Evolutionary conservation across 2,329 filamentous ascomycete species (phyloP).

Genomic region (Sordariomycetes sp.): DNA sequence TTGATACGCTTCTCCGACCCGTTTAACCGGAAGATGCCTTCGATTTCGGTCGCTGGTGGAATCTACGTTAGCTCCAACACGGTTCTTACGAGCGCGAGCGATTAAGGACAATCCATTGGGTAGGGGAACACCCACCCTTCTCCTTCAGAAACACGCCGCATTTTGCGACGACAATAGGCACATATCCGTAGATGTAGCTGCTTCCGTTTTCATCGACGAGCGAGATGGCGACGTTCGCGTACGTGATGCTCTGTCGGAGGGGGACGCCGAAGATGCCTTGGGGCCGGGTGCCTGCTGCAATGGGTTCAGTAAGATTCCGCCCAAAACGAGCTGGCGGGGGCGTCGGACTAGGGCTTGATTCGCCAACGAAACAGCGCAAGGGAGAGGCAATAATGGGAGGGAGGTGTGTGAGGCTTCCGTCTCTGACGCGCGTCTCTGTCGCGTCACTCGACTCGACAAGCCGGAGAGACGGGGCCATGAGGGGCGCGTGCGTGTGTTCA

Average conservation of each 20-base stretch:
- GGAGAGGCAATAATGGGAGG: constrained; percentile 1
- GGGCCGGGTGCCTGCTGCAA: constrained; percentile 27
- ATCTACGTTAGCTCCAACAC: background rate
- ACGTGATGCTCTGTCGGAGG: constrained; percentile 86
- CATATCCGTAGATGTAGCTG: constrained; percentile 97
- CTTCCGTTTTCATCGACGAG: constrained; percentile 84
- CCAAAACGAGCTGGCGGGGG: constrained; percentile 2
- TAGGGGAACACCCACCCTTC: constrained; percentile 58
- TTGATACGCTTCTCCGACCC: constrained; percentile 98
- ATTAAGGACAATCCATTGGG: background rate
- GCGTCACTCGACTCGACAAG: constrained; percentile 10
- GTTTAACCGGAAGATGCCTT: constrained; percentile 92
- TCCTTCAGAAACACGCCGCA: constrained; percentile 97
- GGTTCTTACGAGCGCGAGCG: background rate
- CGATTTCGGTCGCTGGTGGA: constrained; percentile 73
- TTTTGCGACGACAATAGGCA: constrained; percentile 96
- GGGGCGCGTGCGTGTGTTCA: constrained; percentile 2
- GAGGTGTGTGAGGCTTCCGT: background rate
- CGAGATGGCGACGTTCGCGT: constrained; percentile 96
- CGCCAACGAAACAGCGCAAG: background rate
- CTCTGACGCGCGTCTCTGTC: background rate
- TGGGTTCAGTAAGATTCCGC: constrained; percentile 2
- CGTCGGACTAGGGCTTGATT: background rate
- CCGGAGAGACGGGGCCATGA: too few species aligned
- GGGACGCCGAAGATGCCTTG: constrained; percentile 91